Percentiles rank a stretch among this genome's conserved stretches.
These are phyloP conservation scores for Rosa chinensis DNA, from an alignment of 306 rosid species.

Conservation along the genomic window DNA sequence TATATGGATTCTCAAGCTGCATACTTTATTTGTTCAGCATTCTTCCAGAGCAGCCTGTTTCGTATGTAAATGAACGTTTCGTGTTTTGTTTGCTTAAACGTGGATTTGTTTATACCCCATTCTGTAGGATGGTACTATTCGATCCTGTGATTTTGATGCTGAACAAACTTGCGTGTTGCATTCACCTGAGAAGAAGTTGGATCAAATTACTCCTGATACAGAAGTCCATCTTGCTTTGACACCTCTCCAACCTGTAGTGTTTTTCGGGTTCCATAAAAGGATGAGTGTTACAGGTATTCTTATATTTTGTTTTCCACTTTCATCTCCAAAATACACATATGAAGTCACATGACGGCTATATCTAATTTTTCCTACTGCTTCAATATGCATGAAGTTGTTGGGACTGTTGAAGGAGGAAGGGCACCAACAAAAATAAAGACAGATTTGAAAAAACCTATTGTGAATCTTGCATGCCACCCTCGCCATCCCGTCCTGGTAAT, in stretches of 20 bases:
- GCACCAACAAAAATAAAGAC: conserved; percentile 94
- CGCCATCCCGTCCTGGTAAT: conserved; percentile 89
- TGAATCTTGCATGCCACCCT: conserved; percentile 99
- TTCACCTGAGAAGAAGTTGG: conserved; percentile 90
- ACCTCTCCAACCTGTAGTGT: conserved; percentile 81
- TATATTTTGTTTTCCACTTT: background rate
- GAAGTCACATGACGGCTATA: background rate
- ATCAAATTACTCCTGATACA: conserved; percentile 70
- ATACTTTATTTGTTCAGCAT: background rate
- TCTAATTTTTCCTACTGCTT: conserved; percentile 31
- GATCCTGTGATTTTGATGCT: conserved; percentile 94
- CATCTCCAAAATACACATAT: background rate
- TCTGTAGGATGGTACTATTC: conserved; percentile 89
- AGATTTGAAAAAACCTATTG: conserved; percentile 93
- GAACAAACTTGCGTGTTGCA: conserved; percentile 97
- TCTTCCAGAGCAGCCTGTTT: background rate
- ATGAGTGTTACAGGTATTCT: conserved; percentile 93
- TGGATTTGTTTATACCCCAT: conserved; percentile 17
- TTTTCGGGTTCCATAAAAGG: conserved; percentile 87
- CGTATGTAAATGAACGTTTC: conserved; percentile 14
- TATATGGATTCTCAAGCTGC: background rate
- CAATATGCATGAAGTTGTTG: conserved; percentile 75
- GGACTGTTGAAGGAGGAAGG: conserved; percentile 97
- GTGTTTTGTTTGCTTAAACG: conserved; percentile 17
- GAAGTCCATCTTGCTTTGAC: conserved; percentile 98